Evolutionary conservation across 495 filamentous ascomycete species (phyloP).

Genomic region (Schizothecium vesticola): DNA sequence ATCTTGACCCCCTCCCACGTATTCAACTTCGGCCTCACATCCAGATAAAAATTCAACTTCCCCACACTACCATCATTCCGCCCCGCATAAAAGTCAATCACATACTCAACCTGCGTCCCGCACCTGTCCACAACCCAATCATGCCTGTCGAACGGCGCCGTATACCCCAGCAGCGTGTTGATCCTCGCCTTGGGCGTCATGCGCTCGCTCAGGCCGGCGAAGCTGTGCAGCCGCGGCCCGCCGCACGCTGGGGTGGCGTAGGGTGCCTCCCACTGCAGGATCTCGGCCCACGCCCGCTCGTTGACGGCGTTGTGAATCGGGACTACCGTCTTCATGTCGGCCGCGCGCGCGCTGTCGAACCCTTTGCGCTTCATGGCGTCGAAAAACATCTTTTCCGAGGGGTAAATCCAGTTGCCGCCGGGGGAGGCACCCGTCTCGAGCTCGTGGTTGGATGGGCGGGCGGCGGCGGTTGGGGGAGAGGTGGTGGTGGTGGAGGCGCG

Average conservation of each 20-base stretch:
- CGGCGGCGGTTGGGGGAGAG: constrained; percentile 49
- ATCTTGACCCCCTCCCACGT: constrained; percentile 84
- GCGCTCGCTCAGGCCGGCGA: constrained; percentile 65
- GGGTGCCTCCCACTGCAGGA: constrained; percentile 74
- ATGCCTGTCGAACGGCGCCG: constrained; percentile 88
- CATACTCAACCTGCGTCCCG: constrained; percentile 83
- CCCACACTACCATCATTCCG: constrained; percentile 51
- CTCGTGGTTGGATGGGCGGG: constrained; percentile 62
- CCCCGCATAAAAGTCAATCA: constrained; percentile 96
- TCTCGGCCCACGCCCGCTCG: constrained; percentile 80
- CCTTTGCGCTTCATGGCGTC: constrained; percentile 86
- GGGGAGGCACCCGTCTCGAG: constrained; percentile 65
- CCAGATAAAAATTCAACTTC: constrained; percentile 84
- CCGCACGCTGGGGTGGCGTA: constrained; percentile 54
- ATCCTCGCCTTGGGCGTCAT: constrained; percentile 78
- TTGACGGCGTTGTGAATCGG: constrained; percentile 98
- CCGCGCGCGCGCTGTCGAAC: constrained; percentile 45
- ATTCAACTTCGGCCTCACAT: constrained; percentile 93
- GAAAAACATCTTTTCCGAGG: constrained; percentile 93
- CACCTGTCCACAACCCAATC: constrained; percentile 97
- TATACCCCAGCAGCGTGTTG: constrained; percentile 79
- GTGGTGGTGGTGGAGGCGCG: constrained; percentile 59
- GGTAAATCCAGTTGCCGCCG: constrained; percentile 91
- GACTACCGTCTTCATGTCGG: constrained; percentile 82
- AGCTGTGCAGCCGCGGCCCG: constrained; percentile 78